Evolutionary conservation across 139 green algal genomes (phyloP), one percentile per base, ranked within the genome.

Genomic region (Coelastrella sp.): DNA sequence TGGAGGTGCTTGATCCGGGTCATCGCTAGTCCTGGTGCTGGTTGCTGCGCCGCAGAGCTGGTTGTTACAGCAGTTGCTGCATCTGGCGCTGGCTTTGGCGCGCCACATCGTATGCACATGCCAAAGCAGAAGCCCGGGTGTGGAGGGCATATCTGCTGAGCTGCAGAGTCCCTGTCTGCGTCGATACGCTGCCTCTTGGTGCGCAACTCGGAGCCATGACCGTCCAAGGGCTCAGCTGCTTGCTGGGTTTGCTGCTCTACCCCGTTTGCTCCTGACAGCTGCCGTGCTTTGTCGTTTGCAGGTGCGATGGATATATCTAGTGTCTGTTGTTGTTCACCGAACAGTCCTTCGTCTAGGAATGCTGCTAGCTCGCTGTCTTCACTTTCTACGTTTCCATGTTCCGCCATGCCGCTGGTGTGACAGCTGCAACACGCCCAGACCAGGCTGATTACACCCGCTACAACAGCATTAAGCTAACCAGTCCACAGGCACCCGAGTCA

Each of bases 61-160:
- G 17, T 61, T n/a, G 65, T 16, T 32, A 5, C 80, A n/a, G 57
- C 4, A 58, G 61, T 16, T 47, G 5, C 22, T 16, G 23, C 4
- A 66, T 22, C 14, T 16, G 19, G 68, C 66, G 32, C 81, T 56
- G 87, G 79, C 73, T 89, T 92, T 19, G 77, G 20, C n/a, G 88
- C 89, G 5, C 96, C 96, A 85, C 96, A 98, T 11, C 93, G 90
- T 17, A 98, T 95, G 91, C 96, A 98, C 65, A 98, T 93, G 54
- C 94, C 95, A n/a, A 92, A 90, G 92, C 97, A 96, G 82, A 94
- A 96, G 32, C 92, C 95, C 2, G 96, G 96, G 76, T 98, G 95
- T 2, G 95, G 96, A 3, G 93, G 93, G 85, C 94, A 97, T 17
- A n/a, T 4, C 32, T 56, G 54, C 47, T 66, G 11, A 16, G 78